These are phyloP conservation scores for Erythrophleum ivorense DNA, from an alignment of 331 rosid species.

Conservation along the genomic window DNA sequence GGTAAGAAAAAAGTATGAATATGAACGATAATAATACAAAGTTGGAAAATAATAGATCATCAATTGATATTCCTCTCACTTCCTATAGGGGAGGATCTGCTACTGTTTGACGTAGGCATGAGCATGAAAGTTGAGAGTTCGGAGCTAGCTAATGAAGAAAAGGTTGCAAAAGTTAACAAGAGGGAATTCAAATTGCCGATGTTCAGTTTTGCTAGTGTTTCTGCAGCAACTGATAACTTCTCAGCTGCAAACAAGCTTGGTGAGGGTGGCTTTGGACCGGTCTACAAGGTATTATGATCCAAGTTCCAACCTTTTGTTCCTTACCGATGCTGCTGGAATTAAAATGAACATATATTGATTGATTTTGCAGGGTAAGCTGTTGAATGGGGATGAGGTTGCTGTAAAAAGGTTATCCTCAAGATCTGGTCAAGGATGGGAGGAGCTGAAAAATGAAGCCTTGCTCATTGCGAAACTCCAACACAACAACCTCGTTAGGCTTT, in stretches of 20 bases:
- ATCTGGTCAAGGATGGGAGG: constrained; percentile 45
- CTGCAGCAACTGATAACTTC: constrained; percentile 40
- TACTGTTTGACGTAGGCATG: neutral
- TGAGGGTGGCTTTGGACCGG: constrained; percentile 57
- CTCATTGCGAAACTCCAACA: constrained; percentile 60
- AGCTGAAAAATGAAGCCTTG: constrained; percentile 34
- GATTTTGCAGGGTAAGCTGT: constrained; percentile 32
- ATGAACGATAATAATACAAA: neutral
- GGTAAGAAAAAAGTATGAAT: constrained; percentile 1
- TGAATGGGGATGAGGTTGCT: constrained; percentile 43
- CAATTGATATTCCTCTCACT: neutral
- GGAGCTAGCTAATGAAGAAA: neutral
- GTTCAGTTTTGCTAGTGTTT: constrained; percentile 36
- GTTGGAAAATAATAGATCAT: neutral
- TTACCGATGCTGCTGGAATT: neutral
- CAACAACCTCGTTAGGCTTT: constrained; percentile 50
- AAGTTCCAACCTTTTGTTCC: neutral
- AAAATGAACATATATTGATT: neutral
- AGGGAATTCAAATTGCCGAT: constrained; percentile 38
- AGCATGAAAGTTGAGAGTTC: neutral
- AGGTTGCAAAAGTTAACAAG: neutral
- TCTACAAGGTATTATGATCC: constrained; percentile 41
- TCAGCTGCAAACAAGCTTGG: constrained; percentile 41
- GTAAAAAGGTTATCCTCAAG: constrained; percentile 38
- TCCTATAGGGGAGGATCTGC: constrained; percentile 19